Percentiles rank a stretch among this genome's conserved stretches.
Evolutionary conservation across 2,329 filamentous ascomycete species (phyloP).

Genomic region (Triangularia verruculosa): DNA sequence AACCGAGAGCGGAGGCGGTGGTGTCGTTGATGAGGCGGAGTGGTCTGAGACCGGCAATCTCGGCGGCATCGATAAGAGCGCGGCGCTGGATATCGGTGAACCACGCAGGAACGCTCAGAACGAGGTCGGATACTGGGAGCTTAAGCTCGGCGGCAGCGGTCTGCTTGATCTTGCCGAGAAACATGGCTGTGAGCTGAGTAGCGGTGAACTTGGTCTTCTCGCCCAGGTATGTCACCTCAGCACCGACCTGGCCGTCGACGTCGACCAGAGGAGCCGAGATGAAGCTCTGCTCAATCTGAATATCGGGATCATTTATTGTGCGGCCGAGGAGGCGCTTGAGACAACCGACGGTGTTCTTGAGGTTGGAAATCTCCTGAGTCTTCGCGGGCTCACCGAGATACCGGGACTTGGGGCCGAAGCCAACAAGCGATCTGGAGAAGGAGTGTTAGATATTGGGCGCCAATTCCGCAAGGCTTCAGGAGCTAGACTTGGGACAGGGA

Average conservation of each 20-base stretch:
- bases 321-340: conserved; percentile 92
- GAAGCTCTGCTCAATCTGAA: conserved; percentile 88
- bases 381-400: conserved; percentile 94
- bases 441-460: conserved; percentile 19
- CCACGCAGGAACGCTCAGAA: conserved; percentile 93
- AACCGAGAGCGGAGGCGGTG: conserved; percentile 91
- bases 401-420: conserved; percentile 89
- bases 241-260: conserved; percentile 89
- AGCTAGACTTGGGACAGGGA: neutral
- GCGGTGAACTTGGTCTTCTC: conserved; percentile 96
- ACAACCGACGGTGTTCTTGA: conserved; percentile 95
- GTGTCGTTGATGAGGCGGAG: conserved; percentile 97
- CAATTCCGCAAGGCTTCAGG: conserved; percentile 12
- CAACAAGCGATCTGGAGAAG: conserved; percentile 73
- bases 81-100: conserved; percentile 94
- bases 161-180: conserved; percentile 87
- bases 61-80: conserved; percentile 82
- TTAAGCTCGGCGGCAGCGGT: conserved; percentile 85
- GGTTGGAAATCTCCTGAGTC: conserved; percentile 98
- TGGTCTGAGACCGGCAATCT: conserved; percentile 89
- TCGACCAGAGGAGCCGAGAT: conserved; percentile 84
- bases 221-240: conserved; percentile 87
- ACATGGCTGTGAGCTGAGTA: conserved; percentile 92
- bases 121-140: conserved; percentile 86
- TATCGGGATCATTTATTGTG: conserved; percentile 82